These are phyloP conservation scores for Chytriomyces hyalinus DNA, from an alignment of 192 early-diverging fungal species.

Conservation along the genomic window DNA sequence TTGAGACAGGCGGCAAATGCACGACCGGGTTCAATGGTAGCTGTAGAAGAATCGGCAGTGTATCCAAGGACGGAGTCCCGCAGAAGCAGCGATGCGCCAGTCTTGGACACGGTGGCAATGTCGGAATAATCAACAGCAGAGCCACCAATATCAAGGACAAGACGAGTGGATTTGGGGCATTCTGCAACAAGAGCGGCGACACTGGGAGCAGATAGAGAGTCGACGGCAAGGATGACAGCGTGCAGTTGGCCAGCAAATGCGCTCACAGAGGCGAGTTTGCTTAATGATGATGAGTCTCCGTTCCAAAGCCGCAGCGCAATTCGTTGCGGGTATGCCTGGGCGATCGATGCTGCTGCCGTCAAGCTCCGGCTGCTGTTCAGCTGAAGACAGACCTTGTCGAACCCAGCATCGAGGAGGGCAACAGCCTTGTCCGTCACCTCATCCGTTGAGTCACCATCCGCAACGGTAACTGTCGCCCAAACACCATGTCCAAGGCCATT, in stretches of 20 bases:
- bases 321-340: neutral
- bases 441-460: neutral
- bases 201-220: neutral
- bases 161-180: neutral
- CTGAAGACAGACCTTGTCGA: conserved; percentile 1
- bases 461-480: conserved; percentile 10
- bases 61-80: neutral
- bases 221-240: neutral
- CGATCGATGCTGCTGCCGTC: neutral
- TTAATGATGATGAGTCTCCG: neutral
- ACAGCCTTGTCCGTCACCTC: neutral
- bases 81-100: neutral
- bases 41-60: neutral
- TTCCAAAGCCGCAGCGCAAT: neutral
- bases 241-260: neutral
- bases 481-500: conserved; percentile 7
- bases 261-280: neutral
- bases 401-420: neutral
- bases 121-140: neutral
- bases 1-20: conserved; percentile 44
- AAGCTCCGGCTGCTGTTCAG: neutral
- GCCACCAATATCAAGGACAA: neutral
- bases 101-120: neutral
- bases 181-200: neutral
- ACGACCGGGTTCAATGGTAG: conserved; percentile 28